Conservation (phyloP, 768 basidiomycete species). For the Wakefieldia striispora region DNA sequence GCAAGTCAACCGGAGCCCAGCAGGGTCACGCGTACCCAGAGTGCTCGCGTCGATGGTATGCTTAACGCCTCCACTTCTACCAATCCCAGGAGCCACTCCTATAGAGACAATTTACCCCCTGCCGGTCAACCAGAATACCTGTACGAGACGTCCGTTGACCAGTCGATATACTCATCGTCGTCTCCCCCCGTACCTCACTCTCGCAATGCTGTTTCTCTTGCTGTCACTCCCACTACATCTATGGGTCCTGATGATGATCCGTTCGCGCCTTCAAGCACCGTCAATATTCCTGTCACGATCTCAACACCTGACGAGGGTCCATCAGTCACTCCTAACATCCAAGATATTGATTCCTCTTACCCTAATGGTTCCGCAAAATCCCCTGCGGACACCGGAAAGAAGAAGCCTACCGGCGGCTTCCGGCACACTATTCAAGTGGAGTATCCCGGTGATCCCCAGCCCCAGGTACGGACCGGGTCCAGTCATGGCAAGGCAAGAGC, state of each 20-base stretch:
- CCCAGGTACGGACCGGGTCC: slow-evolving; percentile 25
- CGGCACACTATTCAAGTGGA: slow-evolving; percentile 97
- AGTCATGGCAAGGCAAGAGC: slow-evolving; percentile 24
- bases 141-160: slow-evolving; percentile 70
- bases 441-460: slow-evolving; percentile 59
- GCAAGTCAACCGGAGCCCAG: slow-evolving; percentile 30
- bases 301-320: slow-evolving; percentile 27
- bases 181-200: slow-evolving; percentile 34
- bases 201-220: slow-evolving; percentile 40
- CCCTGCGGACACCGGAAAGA: slow-evolving; percentile 44
- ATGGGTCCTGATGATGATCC: slow-evolving; percentile 63
- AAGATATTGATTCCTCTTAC: slow-evolving; percentile 20
- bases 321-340: slow-evolving; percentile 15
- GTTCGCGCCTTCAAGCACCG: slow-evolving; percentile 47
- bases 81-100: slow-evolving; percentile 40
- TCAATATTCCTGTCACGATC: slow-evolving; percentile 29
- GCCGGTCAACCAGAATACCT: slow-evolving; percentile 60
- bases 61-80: slow-evolving; percentile 34
- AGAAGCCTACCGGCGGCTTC: slow-evolving; percentile 47
- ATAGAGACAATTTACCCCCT: slow-evolving; percentile 46
- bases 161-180: slow-evolving; percentile 44
- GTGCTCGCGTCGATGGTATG: slow-evolving; percentile 52
- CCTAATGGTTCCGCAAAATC: slow-evolving; percentile 30
- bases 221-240: slow-evolving; percentile 45
- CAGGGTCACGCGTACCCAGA: slow-evolving; percentile 47